phyloP scores from a whole-genome alignment of 345 rosid genomes.

The Dovyalis caffra region DNA sequence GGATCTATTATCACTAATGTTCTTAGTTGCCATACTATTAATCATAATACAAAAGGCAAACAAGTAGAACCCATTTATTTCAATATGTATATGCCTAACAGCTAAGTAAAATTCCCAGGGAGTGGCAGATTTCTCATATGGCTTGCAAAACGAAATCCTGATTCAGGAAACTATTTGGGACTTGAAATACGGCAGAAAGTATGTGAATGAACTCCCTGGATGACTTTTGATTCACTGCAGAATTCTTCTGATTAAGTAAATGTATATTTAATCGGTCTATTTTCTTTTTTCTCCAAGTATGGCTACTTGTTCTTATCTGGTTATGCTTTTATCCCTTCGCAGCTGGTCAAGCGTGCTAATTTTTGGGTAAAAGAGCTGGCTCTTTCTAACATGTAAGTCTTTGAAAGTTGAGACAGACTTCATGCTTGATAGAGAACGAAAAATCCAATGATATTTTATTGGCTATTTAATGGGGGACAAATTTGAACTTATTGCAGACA shows the following conservation, averaged over 20 bases:
- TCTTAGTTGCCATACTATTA: not conserved
- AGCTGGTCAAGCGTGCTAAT: slow-evolving; percentile 80
- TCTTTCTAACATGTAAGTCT: slow-evolving; percentile 68
- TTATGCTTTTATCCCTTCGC: slow-evolving; percentile 26
- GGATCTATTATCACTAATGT: not conserved
- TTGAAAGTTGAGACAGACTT: not conserved
- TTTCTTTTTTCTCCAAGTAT: not conserved
- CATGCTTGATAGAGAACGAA: not conserved
- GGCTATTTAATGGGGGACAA: slow-evolving; percentile 17
- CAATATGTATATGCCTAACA: slow-evolving; percentile 16
- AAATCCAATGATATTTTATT: not conserved
- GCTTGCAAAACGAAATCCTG: slow-evolving; percentile 66
- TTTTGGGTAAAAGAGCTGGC: slow-evolving; percentile 76
- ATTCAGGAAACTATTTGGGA: slow-evolving; percentile 73
- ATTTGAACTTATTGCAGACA: slow-evolving; percentile 54
- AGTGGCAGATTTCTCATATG: slow-evolving; percentile 92
- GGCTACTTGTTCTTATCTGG: slow-evolving; percentile 16
- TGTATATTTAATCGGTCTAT: slow-evolving; percentile 11
- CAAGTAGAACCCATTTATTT: not conserved
- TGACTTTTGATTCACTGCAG: slow-evolving; percentile 27
- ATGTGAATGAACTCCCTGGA: slow-evolving; percentile 37
- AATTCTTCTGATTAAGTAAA: slow-evolving; percentile 31
- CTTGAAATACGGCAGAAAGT: slow-evolving; percentile 84
- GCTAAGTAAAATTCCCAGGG: slow-evolving; percentile 41
- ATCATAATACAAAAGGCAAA: not conserved